phyloP scores from a whole-genome alignment of 2,329 filamentous ascomycete genomes.

The Pezicula rhizophila region DNA sequence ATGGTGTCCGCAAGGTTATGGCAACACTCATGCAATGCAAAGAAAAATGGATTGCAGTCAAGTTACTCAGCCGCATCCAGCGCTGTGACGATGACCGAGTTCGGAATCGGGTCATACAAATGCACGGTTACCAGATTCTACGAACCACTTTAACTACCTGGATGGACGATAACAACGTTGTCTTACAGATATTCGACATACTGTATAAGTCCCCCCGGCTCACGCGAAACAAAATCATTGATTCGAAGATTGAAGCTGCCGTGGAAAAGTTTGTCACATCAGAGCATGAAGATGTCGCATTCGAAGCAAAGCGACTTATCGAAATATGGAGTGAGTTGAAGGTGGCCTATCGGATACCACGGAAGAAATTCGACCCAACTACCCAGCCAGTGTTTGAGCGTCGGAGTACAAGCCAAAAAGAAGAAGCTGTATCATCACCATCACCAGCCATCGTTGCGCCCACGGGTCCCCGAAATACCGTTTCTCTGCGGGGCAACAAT shows the following conservation, averaged over 20 bases:
- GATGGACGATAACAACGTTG: constrained; percentile 83
- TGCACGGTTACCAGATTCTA: constrained; percentile 95
- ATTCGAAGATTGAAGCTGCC: constrained; percentile 87
- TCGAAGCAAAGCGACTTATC: constrained; percentile 64
- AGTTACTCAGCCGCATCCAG: constrained; percentile 84
- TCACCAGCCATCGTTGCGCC: constrained; percentile 30
- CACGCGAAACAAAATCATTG: constrained; percentile 93
- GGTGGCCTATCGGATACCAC: constrained; percentile 85
- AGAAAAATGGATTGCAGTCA: constrained; percentile 98
- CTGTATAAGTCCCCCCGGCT: constrained; percentile 82
- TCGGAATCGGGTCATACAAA: constrained; percentile 81
- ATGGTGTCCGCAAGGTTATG: constrained; percentile 90
- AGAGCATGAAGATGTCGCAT: constrained; percentile 68
- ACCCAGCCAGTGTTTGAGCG: constrained; percentile 50
- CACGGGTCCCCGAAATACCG: constrained; percentile 39
- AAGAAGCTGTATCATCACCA: constrained; percentile 33
- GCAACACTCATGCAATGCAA: constrained; percentile 95
- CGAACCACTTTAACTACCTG: constrained; percentile 82
- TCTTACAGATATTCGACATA: constrained; percentile 84
- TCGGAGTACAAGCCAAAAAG: constrained; percentile 57
- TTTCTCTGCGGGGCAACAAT: constrained; percentile 50
- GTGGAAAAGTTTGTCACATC: constrained; percentile 63
- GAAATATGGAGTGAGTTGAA: constrained; percentile 86
- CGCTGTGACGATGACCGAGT: constrained; percentile 81
- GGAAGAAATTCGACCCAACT: constrained; percentile 76